phyloP scores from a whole-genome alignment of 805 yeast species.

The Isabelozyma rhagii region DNA sequence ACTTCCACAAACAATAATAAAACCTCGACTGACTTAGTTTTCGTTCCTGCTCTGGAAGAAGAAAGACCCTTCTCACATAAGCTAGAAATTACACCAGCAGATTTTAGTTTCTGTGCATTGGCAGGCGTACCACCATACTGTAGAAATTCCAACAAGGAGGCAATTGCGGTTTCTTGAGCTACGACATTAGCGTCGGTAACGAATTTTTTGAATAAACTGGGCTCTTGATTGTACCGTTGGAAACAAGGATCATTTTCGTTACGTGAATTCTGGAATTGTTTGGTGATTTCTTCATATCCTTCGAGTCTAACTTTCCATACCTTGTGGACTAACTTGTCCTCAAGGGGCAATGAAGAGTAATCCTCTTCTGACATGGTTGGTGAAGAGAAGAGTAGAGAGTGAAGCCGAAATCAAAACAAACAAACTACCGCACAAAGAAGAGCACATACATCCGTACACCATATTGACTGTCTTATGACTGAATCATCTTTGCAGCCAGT shows the following conservation, averaged over 20 bases:
- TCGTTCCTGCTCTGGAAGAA: slow-evolving; percentile 74
- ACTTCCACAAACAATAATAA: slow-evolving; percentile 62
- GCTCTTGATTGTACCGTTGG: slow-evolving; percentile 45
- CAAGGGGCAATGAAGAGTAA: slow-evolving; percentile 58
- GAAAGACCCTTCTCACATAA: slow-evolving; percentile 81
- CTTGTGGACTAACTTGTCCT: slow-evolving; percentile 64
- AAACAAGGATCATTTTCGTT: slow-evolving; percentile 57
- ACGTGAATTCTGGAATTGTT: slow-evolving; percentile 50
- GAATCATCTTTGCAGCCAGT: too few species aligned
- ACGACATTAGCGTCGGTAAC: slow-evolving; percentile 82
- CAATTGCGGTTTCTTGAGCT: slow-evolving; percentile 82
- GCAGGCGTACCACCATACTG: slow-evolving; percentile 51
- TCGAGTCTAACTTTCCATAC: slow-evolving; percentile 82
- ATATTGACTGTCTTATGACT: background rate
- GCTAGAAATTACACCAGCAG: slow-evolving; percentile 38
- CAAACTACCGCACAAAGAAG: background rate
- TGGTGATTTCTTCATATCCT: slow-evolving; percentile 70
- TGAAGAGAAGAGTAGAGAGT: background rate
- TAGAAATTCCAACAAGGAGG: slow-evolving; percentile 51
- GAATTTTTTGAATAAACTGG: slow-evolving; percentile 54
- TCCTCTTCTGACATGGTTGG: slow-evolving; percentile 42
- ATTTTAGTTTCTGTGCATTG: slow-evolving; percentile 39
- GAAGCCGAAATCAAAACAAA: background rate
- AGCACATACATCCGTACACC: background rate
- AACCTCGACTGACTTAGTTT: slow-evolving; percentile 60